Evolutionary conservation across 352 stramenopile genomes (phyloP), one percentile per base, ranked within the genome.

Genomic region (Poterioochromonas sp.): DNA sequence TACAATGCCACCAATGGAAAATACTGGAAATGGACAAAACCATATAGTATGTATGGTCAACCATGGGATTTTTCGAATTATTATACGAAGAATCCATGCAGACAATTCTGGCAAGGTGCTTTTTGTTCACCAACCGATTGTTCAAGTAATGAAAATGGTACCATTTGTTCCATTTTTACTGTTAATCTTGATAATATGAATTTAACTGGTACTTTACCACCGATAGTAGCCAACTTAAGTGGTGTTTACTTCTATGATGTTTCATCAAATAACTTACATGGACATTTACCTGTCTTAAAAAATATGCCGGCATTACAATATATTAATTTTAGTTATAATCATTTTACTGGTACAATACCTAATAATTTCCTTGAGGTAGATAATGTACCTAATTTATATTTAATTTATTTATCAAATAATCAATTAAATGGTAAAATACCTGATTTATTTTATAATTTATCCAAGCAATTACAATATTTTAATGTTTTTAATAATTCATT

Each of bases 281-380:
- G 69, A 2, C 41, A 40, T 18, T 62, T 47, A 29, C 69, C 69
- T 26, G 26, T 39, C 29, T 71, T 43, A 22, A n/a, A 8, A 1
- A n/a, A 8, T 29, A 8, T 26, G 2, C 3, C 39, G 5, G 20
- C 2, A 15, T 5, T 44, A 26, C 11, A 44, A 41, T 22, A 8
- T 41, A n/a, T 35, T 29, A 71, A 71, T 44, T 29, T 71, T 3
- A 71, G 34, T 47, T 71, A 41, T 47, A 71, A 71, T 71, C 8
- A 12, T 1, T 71, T 71, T 22, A 44, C 62, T 44, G 62, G 62
- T 26, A 40, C 62, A 29, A 71, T 71, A n/a, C 62, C 62, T 29
- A 29, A 71, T 47, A 26, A 26, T 26, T 58, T 58, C 47, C 47
- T 58, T 26, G n/a, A n/a, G n/a, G n/a, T n/a, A n/a, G n/a, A n/a